Conservation (phyloP, 805 yeast genomes). For the Candida easanensis region DNA sequence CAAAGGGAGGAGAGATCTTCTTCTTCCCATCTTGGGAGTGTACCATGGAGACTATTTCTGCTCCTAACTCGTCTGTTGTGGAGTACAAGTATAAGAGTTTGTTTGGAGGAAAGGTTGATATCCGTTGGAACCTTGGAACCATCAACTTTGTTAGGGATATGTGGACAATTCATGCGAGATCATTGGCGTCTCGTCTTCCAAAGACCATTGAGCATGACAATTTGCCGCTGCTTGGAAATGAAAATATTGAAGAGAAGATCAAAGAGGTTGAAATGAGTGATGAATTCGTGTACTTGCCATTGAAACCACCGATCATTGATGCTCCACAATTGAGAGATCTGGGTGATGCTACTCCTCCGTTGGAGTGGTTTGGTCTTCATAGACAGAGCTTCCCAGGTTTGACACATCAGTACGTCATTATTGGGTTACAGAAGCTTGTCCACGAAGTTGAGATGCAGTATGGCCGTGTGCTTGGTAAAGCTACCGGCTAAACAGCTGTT, state of each 20-base stretch:
- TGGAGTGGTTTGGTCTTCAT: constrained; percentile 97
- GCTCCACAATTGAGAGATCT: constrained; percentile 88
- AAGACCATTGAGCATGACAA: constrained; percentile 22
- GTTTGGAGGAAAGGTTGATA: constrained; percentile 87
- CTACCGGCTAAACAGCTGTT: not conserved
- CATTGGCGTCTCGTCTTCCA: constrained; percentile 60
- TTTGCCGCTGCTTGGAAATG: constrained; percentile 29
- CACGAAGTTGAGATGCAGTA: constrained; percentile 56
- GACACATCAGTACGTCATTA: constrained; percentile 77
- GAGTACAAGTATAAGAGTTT: constrained; percentile 67
- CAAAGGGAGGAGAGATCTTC: constrained; percentile 78
- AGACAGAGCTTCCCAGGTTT: constrained; percentile 81
- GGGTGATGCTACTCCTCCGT: constrained; percentile 96
- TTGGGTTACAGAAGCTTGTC: constrained; percentile 70
- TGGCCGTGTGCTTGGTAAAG: constrained; percentile 39
- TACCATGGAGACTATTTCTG: constrained; percentile 73
- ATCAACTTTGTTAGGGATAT: constrained; percentile 87
- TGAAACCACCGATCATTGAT: constrained; percentile 76
- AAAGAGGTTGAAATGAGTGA: constrained; percentile 47
- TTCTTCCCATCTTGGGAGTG: constrained; percentile 74
- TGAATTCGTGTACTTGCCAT: constrained; percentile 55
- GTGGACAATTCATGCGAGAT: constrained; percentile 82
- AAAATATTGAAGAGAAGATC: constrained; percentile 38
- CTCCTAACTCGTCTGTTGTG: constrained; percentile 47
- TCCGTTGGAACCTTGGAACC: constrained; percentile 92